Evolutionary conservation across 176 grass and related monocot species (phyloP).

Genomic region (Coix lacrymajobi): DNA sequence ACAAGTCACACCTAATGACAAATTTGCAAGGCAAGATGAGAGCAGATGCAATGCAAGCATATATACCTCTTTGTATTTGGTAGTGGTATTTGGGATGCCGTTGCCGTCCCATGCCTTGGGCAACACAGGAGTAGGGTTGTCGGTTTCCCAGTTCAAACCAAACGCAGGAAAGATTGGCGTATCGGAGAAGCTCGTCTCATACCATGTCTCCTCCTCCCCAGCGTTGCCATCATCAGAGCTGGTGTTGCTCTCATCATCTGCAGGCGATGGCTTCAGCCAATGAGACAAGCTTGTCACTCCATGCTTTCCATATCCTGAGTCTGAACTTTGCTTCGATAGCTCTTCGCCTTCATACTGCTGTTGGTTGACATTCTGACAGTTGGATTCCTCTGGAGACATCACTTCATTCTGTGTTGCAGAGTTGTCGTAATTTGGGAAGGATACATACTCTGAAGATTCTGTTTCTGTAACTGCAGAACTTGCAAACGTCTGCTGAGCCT

Average conservation of each 20-base stretch:
- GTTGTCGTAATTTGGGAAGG: constrained; percentile 5
- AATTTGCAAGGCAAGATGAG: neutral
- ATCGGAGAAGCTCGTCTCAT: constrained; percentile 2
- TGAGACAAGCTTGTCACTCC: constrained; percentile 43
- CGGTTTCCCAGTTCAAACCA: constrained; percentile 38
- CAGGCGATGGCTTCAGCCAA: constrained; percentile 47
- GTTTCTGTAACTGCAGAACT: neutral
- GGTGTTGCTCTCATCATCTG: neutral
- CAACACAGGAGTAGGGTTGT: constrained; percentile 28
- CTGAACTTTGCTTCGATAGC: constrained; percentile 3
- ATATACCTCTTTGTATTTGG: constrained; percentile 85
- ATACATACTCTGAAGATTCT: neutral
- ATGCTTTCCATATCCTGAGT: constrained; percentile 30
- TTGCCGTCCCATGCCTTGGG: constrained; percentile 53
- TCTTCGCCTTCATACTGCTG: constrained; percentile 11
- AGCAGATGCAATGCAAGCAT: neutral
- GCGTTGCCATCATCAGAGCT: neutral
- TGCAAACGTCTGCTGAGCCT: neutral
- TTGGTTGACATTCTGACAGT: neutral
- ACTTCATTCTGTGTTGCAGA: neutral
- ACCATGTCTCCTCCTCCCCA: neutral
- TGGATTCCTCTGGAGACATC: constrained; percentile 13
- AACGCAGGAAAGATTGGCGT: constrained; percentile 39
- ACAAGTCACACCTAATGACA: neutral
- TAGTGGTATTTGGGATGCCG: constrained; percentile 83